Base-by-base conservation (phyloP, 176 grass and related monocot genomes). In the Pharus latifolius region DNA sequence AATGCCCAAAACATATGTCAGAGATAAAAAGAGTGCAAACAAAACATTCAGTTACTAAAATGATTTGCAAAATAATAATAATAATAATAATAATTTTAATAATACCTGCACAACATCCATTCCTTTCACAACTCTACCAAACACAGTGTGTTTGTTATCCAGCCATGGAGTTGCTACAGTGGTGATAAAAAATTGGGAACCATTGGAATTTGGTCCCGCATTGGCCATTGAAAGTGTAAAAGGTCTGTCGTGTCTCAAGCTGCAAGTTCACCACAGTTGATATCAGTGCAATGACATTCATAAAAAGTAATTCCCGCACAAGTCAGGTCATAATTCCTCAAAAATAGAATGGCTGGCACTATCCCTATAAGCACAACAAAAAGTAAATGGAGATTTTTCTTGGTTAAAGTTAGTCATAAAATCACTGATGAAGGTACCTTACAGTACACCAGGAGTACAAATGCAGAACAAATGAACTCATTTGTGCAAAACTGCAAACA, bases 221-320 rank as follows among this genome's bases (percentile, higher is more conserved):
- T 99, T 99, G 49, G 95, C 95, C 95, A 99, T 99, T 43, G 95
- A 99, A 75, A 99, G 71, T 35, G 95, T 94, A 80, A 94, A 99
- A 61, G 95, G 95, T 76, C 95, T 81, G 42, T 99, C 90, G 77
- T 99, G 95, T 78, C 95, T 94, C 83, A 94, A 91, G 58, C 95
- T 94, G 95, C 79, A 91, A 56, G 20, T 63, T 33, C 41, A 67
- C 13, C 48, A 44, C 33, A 4, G 75, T 14, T 42, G 18, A 22
- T 35, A 45, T 63, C 77, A 62, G 10, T 60, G 50, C 37, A 30
- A 40, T 6, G 24, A n/a, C 1, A 61, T 74, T 8, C 59, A 30
- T 65, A 56, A 18, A 49, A 41, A 5, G 45, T 1, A 47, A 12
- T 13, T 51, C 10, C 22, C 0, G 16, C 72, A 57, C 35, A 73